A percentile compares a stretch with the other conserved stretches of the same genome.
These are phyloP conservation scores for Dalbergia cochinchinensis DNA, from an alignment of 306 rosid species.

Conservation along the genomic window DNA sequence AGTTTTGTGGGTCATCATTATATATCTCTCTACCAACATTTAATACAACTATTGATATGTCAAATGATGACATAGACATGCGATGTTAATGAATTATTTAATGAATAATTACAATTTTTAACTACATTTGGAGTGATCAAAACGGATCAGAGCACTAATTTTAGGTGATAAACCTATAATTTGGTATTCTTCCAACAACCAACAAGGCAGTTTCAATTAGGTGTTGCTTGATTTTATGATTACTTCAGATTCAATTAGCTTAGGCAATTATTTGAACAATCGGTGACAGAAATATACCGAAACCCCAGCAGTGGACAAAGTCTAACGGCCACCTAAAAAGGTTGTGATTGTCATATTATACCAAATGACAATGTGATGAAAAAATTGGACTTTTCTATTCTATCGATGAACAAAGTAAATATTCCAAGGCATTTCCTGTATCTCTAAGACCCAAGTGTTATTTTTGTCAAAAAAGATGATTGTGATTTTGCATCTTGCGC, in stretches of 20 bases:
- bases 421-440: conserved; percentile 9
- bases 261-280: conserved; percentile 21
- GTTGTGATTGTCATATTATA: conserved; percentile 41
- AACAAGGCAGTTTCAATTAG: conserved; percentile 27
- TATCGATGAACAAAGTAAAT: not conserved
- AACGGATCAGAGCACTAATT: not conserved
- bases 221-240: conserved; percentile 37
- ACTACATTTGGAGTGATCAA: not conserved
- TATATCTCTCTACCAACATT: too few relatives aligned
- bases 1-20: too few relatives aligned
- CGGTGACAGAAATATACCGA: not conserved
- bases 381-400: conserved; percentile 13
- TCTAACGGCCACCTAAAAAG: conserved; percentile 41
- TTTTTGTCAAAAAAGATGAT: conserved; percentile 16
- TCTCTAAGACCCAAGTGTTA: not conserved
- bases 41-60: too few relatives aligned
- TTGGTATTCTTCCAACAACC: conserved; percentile 18
- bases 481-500: conserved; percentile 48
- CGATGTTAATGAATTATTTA: not conserved
- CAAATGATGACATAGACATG: not conserved
- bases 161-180: not conserved
- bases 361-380: conserved; percentile 24
- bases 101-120: not conserved
- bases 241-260: conserved; percentile 29
- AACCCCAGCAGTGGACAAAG: conserved; percentile 22